Base-by-base conservation (phyloP, 306 rosid species). In the Cyamopsis tetragonoloba region DNA sequence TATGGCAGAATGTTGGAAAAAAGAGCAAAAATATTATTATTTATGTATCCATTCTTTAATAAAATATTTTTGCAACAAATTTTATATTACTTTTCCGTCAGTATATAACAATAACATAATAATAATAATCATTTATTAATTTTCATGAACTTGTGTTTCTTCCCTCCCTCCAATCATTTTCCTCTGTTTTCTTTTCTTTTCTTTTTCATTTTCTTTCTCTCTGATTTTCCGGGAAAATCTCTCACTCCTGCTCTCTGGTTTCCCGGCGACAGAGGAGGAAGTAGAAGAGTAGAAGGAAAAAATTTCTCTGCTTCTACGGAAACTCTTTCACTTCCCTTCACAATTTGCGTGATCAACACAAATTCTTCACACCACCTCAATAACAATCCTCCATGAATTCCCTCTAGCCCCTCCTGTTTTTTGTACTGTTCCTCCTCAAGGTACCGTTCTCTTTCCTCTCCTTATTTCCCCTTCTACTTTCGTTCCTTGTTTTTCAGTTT, bases 221-320 rank as follows among this genome's bases (percentile, higher is more conserved):
- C 64, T 71, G 22, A 39, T 41, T 79, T 73, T 81, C 74, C 70
- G 60, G 57, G 70, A 74, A 74, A 60, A 47, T 63, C 59, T 73
- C 18, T 78, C 65, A 43, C 75, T 68, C 55, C 61, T 46, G 26
- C 51, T 82, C 87, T 85, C 87, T 80, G 77, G 79, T 86, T 91
- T 91, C 66, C 79, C 87, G 95, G 98, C 89, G 96, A 70, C 49
- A 56, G 80, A 56, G 77, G 63, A 82, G 95, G 96, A 88, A 87
- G 89, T 85, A 73, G 91, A 91, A 76, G 95, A 87, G 95, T 88
- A 77, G 59, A 88, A 85, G 95, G 76, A 91, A 87, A 41, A 62
- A 59, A 80, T 80, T 81, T 82, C 95, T 91, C 96, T 74, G 86
- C 96, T 85, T 91, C 91, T 83, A 91, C 98, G 95, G 72, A 86